Percentiles rank a stretch among this genome's conserved stretches.
These are phyloP conservation scores for Trichophyton benhamiae DNA, from an alignment of 2,329 filamentous ascomycete species.

Conservation along the genomic window DNA sequence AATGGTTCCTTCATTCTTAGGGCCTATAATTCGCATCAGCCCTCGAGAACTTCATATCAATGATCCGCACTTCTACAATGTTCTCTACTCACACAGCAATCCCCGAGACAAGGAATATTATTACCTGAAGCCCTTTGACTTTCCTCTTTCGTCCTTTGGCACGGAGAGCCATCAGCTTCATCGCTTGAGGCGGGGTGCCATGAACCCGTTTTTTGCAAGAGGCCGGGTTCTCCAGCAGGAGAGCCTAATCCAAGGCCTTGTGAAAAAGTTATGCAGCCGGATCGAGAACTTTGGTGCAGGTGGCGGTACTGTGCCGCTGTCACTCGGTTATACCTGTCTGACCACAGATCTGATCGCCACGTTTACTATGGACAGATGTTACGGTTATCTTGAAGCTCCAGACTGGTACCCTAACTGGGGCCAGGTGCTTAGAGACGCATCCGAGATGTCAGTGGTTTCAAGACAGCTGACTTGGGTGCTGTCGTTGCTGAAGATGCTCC, in stretches of 20 bases:
- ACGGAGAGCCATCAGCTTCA: slow-evolving; percentile 18
- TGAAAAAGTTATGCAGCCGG: slow-evolving; percentile 13
- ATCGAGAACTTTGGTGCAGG: slow-evolving; percentile 7
- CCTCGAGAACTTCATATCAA: slow-evolving; percentile 18
- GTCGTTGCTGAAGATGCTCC: slow-evolving; percentile 6
- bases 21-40: slow-evolving; percentile 19
- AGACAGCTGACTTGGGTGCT: slow-evolving; percentile 12
- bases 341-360: slow-evolving; percentile 38
- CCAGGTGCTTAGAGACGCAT: slow-evolving; percentile 14
- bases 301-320: slow-evolving; percentile 8
- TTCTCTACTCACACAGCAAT: slow-evolving; percentile 16
- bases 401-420: slow-evolving; percentile 21
- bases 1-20: slow-evolving; percentile 7
- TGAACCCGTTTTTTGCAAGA: slow-evolving; percentile 21
- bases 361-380: slow-evolving; percentile 26
- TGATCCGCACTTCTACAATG: slow-evolving; percentile 16
- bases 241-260: slow-evolving; percentile 14
- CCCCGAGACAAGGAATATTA: slow-evolving; percentile 17
- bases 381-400: slow-evolving; percentile 22
- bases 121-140: slow-evolving; percentile 18
- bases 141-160: slow-evolving; percentile 22
- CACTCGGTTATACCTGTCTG: slow-evolving; percentile 14
- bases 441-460: slow-evolving; percentile 6
- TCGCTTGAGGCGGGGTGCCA: slow-evolving; percentile 18
- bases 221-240: slow-evolving; percentile 14